phyloP scores from a whole-genome alignment of 2,329 filamentous ascomycete species.

The Cytospora piceicola region DNA sequence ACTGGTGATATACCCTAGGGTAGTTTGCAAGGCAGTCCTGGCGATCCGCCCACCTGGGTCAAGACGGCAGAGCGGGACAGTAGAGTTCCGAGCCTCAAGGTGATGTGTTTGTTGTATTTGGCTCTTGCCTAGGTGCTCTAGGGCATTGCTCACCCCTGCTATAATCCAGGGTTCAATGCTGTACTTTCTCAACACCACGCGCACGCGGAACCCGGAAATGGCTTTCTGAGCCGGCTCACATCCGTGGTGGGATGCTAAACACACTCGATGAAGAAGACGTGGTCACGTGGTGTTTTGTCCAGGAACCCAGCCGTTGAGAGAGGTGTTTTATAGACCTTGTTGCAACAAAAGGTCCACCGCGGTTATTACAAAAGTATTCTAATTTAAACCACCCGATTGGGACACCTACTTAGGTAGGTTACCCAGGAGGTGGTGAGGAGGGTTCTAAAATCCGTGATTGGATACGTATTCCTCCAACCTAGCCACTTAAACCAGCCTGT shows the following conservation, averaged over 20 bases:
- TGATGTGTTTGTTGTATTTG: neutral
- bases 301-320: neutral
- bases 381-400: conserved; percentile 25
- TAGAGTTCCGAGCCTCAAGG: neutral
- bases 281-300: neutral
- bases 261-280: conserved; percentile 7
- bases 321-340: neutral
- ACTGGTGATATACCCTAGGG: too few species aligned
- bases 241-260: conserved; percentile 5
- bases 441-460: conserved; percentile 27
- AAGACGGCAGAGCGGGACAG: neutral
- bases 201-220: conserved; percentile 9
- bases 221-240: conserved; percentile 2
- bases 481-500: conserved; percentile 22
- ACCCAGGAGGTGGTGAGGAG: conserved; percentile 24
- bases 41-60: neutral
- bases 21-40: neutral
- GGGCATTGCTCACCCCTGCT: neutral
- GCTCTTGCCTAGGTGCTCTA: too few species aligned
- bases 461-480: conserved; percentile 5
- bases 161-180: conserved; percentile 3
- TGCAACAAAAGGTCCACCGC: neutral
- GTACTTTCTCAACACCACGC: neutral
- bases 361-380: neutral
- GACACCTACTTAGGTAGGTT: conserved; percentile 3